Conservation (phyloP, 352 stramenopile genomes). For the Pseudoperonospora humuli region DNA sequence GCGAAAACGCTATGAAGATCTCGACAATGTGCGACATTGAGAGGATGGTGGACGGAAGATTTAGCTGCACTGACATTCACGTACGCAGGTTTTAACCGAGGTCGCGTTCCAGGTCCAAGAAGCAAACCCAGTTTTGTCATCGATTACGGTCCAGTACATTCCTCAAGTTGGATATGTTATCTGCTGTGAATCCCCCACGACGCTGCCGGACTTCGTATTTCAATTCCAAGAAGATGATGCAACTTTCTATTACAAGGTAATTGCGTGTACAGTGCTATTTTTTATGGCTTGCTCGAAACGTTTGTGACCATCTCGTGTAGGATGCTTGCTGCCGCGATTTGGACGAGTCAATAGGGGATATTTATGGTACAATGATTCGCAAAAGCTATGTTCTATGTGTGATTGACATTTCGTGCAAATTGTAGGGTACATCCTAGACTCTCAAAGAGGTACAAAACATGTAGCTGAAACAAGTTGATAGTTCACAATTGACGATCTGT, state of each 20-base stretch:
- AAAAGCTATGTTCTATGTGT: neutral
- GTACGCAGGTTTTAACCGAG: conserved; percentile 63
- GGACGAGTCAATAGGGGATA: conserved; percentile 75
- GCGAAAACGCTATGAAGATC: conserved; percentile 60
- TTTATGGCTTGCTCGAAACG: neutral
- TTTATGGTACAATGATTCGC: conserved; percentile 42
- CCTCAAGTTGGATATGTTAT: conserved; percentile 84
- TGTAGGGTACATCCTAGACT: conserved; percentile 69
- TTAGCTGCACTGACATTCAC: conserved; percentile 1
- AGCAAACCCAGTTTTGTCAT: conserved; percentile 51
- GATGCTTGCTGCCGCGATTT: conserved; percentile 70
- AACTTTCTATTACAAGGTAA: conserved; percentile 85
- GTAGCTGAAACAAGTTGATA: no score
- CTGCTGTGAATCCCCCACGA: conserved; percentile 60
- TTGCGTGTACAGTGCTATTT: neutral
- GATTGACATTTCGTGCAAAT: conserved; percentile 1
- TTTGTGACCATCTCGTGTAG: conserved; percentile 18
- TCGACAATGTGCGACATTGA: conserved; percentile 58
- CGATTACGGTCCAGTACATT: conserved; percentile 82
- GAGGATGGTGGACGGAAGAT: neutral
- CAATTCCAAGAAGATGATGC: conserved; percentile 85
- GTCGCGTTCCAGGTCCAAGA: conserved; percentile 79
- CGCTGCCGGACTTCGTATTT: conserved; percentile 71
- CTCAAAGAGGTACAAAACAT: conserved; percentile 54
- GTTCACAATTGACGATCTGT: neutral